Conservation (phyloP, 2,329 filamentous ascomycete species). For the Teratosphaeria zuluensis region DNA sequence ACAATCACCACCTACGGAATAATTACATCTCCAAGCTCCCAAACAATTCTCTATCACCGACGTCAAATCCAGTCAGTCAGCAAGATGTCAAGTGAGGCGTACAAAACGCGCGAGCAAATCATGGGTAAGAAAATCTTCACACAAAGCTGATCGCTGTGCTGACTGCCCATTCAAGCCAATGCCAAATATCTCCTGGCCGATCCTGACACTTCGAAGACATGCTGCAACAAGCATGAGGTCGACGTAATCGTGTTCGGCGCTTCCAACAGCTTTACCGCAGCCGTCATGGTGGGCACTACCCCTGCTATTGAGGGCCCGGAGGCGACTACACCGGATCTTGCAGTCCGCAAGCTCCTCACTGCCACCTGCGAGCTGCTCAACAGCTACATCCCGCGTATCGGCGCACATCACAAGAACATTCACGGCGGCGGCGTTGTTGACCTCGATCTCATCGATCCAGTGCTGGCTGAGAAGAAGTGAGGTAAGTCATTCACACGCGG, state of each 20-base stretch:
- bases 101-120: constrained; percentile 10
- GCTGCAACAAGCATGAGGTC: constrained; percentile 3
- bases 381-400: constrained; percentile 8
- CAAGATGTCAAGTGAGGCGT: background rate
- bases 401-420: constrained; percentile 17
- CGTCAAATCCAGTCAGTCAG: background rate
- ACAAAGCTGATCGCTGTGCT: background rate
- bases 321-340: constrained; percentile 9
- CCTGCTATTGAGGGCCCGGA: constrained; percentile 16
- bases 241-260: constrained; percentile 16
- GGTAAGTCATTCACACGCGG: background rate
- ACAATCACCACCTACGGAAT: background rate
- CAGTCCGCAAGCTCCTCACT: constrained; percentile 15
- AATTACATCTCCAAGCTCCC: background rate
- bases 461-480: background rate
- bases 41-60: background rate
- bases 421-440: constrained; percentile 21
- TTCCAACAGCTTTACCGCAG: constrained; percentile 9
- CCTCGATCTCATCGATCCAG: constrained; percentile 7
- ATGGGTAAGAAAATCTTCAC: constrained; percentile 6
- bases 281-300: constrained; percentile 13
- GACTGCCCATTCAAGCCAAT: constrained; percentile 10
- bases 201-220: background rate
- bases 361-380: constrained; percentile 18
- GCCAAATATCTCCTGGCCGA: constrained; percentile 10